Evolutionary conservation across 768 basidiomycete genomes (phyloP).

Genomic region (Phanerochaete sordida): DNA sequence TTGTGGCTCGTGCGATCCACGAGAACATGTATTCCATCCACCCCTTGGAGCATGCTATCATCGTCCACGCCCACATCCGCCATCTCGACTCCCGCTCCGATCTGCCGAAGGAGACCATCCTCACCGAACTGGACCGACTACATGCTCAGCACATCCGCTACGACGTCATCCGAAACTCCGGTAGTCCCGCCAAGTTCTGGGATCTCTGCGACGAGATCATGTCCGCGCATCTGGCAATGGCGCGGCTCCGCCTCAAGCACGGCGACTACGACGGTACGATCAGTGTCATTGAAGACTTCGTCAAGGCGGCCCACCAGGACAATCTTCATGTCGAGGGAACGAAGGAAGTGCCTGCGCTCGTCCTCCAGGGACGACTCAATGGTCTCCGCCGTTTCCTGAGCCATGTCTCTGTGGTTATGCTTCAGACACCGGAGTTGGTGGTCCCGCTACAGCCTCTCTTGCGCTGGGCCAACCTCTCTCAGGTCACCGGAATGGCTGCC

Average conservation of each 20-base stretch:
- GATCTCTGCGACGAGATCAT: not conserved
- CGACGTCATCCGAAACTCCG: not conserved
- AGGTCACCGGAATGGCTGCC: not conserved
- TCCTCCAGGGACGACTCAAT: not conserved
- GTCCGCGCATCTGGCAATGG: not conserved
- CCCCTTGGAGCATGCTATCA: not conserved
- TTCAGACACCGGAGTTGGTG: not conserved
- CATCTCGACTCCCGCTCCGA: not conserved
- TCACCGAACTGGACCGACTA: not conserved
- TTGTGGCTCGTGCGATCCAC: not conserved
- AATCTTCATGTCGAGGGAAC: not conserved
- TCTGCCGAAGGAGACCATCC: not conserved
- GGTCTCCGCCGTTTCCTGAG: not conserved
- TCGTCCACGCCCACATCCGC: not conserved
- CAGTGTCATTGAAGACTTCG: not conserved
- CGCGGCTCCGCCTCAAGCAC: not conserved
- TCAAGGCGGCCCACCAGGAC: not conserved
- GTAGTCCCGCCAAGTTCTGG: not conserved
- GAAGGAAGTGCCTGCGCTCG: not conserved
- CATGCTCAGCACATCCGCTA: not conserved
- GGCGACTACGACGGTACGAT: not conserved
- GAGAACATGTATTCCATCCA: not conserved
- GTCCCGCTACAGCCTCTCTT: not conserved
- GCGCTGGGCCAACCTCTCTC: not conserved
- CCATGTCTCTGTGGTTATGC: not conserved